A percentile compares a stretch with the other conserved stretches of the same genome.
These are phyloP conservation scores for Fusarium miscanthi DNA, from an alignment of 2,329 filamentous ascomycete species.

Conservation along the genomic window DNA sequence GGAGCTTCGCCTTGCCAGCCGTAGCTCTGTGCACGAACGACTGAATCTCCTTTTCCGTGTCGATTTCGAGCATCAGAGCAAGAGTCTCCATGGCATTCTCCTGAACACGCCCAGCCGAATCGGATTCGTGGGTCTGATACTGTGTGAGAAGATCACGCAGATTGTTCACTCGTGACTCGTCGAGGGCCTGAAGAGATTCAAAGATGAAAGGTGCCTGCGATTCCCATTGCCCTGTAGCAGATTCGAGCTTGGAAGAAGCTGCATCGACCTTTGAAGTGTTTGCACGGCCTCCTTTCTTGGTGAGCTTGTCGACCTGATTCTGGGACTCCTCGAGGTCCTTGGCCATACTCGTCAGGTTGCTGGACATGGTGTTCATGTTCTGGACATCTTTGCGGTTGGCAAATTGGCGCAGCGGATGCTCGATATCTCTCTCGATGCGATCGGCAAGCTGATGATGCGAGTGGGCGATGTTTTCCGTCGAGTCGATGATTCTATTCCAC, in stretches of 20 bases:
- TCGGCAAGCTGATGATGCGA: slow-evolving; percentile 85
- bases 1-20: slow-evolving; percentile 52
- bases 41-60: slow-evolving; percentile 87
- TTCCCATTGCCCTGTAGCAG: slow-evolving; percentile 87
- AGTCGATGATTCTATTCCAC: slow-evolving; percentile 87
- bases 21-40: slow-evolving; percentile 67
- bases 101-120: slow-evolving; percentile 82
- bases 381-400: slow-evolving; percentile 79
- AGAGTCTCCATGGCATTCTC: slow-evolving; percentile 82
- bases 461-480: slow-evolving; percentile 82
- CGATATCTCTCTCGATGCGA: slow-evolving; percentile 89
- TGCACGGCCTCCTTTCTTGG: slow-evolving; percentile 80
- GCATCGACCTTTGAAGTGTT: slow-evolving; percentile 81
- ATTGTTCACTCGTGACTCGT: slow-evolving; percentile 90
- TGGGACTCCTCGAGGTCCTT: slow-evolving; percentile 87
- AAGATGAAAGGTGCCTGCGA: slow-evolving; percentile 95
- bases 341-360: slow-evolving; percentile 82
- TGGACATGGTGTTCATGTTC: slow-evolving; percentile 82
- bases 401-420: slow-evolving; percentile 83
- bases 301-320: slow-evolving; percentile 86
- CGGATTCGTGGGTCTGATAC: slow-evolving; percentile 90
- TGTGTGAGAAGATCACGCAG: slow-evolving; percentile 92
- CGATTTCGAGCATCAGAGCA: slow-evolving; percentile 84
- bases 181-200: slow-evolving; percentile 88
- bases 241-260: slow-evolving; percentile 78